Percentiles rank a stretch among this genome's conserved stretches.
Conservation (phyloP, 768 basidiomycete genomes). For the Leucogyrophana mollusca region DNA sequence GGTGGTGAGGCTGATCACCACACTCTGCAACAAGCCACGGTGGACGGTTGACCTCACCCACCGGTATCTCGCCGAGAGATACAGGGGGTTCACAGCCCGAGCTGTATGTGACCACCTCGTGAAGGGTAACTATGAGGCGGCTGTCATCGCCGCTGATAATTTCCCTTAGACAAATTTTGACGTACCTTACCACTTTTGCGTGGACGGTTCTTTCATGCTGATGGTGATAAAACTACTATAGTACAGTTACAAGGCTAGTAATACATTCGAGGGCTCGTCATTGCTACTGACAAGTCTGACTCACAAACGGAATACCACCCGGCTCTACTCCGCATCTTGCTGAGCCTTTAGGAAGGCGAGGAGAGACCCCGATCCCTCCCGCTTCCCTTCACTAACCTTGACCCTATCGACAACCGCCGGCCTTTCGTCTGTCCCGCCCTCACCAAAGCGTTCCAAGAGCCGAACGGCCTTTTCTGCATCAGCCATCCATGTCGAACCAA, state of each 20-base stretch:
- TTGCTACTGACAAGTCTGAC: no score
- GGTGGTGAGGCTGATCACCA: constrained; percentile 20
- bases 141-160: no score
- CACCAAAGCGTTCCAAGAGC: background rate
- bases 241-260: no score
- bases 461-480: background rate
- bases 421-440: background rate
- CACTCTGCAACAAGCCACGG: constrained; percentile 13
- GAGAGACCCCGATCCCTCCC: background rate
- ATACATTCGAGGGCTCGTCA: no score
- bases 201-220: no score
- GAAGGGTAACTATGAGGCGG: background rate
- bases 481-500: background rate
- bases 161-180: no score
- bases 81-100: constrained; percentile 7
- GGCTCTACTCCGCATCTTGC: no score
- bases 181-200: no score
- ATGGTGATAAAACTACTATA: no score
- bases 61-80: constrained; percentile 19
- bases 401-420: background rate
- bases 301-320: no score
- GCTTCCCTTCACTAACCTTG: background rate
- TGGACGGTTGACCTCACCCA: constrained; percentile 20
- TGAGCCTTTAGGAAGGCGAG: background rate
- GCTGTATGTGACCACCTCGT: background rate